Conservation (phyloP, 2,329 filamentous ascomycete genomes). For the Phyllosticta citrichinensis region DNA sequence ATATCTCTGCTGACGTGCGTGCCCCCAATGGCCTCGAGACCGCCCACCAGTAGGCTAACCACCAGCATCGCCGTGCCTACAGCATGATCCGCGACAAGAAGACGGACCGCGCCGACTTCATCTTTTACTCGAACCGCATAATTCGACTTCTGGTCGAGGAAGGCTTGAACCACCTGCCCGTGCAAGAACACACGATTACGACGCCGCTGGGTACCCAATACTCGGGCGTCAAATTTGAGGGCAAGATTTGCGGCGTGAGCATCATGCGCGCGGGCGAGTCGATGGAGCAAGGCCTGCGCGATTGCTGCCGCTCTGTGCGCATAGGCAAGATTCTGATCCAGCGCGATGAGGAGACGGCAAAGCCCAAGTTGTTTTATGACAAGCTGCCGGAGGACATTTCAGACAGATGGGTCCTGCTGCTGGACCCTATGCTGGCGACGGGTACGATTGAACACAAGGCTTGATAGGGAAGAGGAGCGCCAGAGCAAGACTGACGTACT, state of each 20-base stretch:
- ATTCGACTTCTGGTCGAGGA: slow-evolving; percentile 95
- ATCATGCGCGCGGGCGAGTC: slow-evolving; percentile 98
- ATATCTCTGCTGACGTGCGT: slow-evolving; percentile 96
- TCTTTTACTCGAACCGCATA: slow-evolving; percentile 98
- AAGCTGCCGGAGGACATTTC: slow-evolving; percentile 93
- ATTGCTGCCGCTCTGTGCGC: slow-evolving; percentile 94
- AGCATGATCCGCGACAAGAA: slow-evolving; percentile 93
- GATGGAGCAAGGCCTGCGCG: slow-evolving; percentile 93
- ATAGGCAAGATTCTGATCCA: slow-evolving; percentile 99
- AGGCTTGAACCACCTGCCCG: slow-evolving; percentile 90
- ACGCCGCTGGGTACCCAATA: slow-evolving; percentile 86
- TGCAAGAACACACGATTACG: slow-evolving; percentile 77
- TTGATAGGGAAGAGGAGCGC: slow-evolving; percentile 14
- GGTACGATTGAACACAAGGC: slow-evolving; percentile 40
- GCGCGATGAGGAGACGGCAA: slow-evolving; percentile 85
- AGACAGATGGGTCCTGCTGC: slow-evolving; percentile 80
- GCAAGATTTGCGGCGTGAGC: slow-evolving; percentile 95
- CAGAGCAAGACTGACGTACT: not conserved
- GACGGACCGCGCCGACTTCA: slow-evolving; percentile 89
- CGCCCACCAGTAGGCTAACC: not conserved
- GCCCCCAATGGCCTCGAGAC: not conserved
- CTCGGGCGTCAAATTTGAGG: slow-evolving; percentile 86
- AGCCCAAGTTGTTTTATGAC: slow-evolving; percentile 93
- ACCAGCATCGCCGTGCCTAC: not conserved
- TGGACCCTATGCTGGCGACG: slow-evolving; percentile 99